Evolutionary conservation across 2,329 filamentous ascomycete species (phyloP).

Genomic region (Alternaria atra): DNA sequence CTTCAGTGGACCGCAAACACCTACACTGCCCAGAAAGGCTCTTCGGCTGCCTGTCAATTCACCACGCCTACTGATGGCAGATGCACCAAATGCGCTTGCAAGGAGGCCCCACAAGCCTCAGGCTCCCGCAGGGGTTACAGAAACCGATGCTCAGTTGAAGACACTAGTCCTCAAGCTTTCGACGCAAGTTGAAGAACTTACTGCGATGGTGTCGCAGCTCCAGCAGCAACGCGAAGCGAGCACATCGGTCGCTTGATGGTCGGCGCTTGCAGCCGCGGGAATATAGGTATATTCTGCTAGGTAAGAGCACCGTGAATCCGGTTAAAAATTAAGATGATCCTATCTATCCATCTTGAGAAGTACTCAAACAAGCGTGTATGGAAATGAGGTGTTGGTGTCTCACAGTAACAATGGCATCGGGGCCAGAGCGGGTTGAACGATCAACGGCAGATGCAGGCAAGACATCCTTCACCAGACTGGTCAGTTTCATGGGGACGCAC

Average conservation of each 20-base stretch:
- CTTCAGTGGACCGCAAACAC: conserved; percentile 47
- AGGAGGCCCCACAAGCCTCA: conserved; percentile 30
- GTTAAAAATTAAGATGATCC: conserved; percentile 24
- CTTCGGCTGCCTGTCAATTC: conserved; percentile 45
- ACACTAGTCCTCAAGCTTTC: conserved; percentile 52
- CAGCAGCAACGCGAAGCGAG: conserved; percentile 45
- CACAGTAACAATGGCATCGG: conserved; percentile 20
- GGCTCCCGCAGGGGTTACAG: conserved; percentile 32
- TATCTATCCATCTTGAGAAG: conserved; percentile 18
- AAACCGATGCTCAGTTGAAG: conserved; percentile 45
- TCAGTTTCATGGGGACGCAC: conserved; percentile 20
- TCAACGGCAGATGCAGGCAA: conserved; percentile 25
- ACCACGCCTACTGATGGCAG: conserved; percentile 40
- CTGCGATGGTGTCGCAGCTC: conserved; percentile 50
- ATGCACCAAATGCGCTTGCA: conserved; percentile 29
- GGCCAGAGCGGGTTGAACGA: conserved; percentile 28
- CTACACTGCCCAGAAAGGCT: conserved; percentile 33
- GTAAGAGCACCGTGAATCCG: conserved; percentile 15
- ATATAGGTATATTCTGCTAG: conserved; percentile 19
- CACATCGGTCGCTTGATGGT: conserved; percentile 43
- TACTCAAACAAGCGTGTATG: conserved; percentile 23
- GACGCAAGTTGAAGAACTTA: conserved; percentile 52
- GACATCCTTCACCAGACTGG: conserved; percentile 12
- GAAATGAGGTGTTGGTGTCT: conserved; percentile 33
- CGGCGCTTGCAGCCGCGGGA: conserved; percentile 47